A percentile compares a stretch with the other conserved stretches of the same genome.
These are phyloP conservation scores for Jaminaea rosea DNA, from an alignment of 1,284 basidiomycete species.

Conservation along the genomic window DNA sequence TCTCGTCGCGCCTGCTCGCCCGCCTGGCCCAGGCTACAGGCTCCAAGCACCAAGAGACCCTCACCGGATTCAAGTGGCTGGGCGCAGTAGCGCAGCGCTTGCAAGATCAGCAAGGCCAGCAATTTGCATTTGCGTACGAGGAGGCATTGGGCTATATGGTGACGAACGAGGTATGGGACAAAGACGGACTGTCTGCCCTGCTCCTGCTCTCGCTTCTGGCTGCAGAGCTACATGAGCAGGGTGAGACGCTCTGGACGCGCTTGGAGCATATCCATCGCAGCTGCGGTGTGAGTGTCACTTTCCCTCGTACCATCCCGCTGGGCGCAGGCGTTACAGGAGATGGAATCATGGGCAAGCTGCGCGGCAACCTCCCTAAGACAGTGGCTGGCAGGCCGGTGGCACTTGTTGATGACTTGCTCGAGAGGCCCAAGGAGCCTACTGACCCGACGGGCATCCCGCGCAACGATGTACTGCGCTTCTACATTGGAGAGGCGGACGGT, in stretches of 20 bases:
- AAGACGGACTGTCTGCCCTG: constrained; percentile 35
- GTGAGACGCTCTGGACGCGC: constrained; percentile 31
- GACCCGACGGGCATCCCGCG: constrained; percentile 24
- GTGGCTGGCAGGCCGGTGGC: constrained; percentile 10
- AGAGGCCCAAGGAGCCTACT: constrained; percentile 17
- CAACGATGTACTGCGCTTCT: constrained; percentile 38
- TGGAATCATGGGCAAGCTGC: constrained; percentile 29
- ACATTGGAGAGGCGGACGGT: constrained; percentile 17
- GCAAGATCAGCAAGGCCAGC: constrained; percentile 16
- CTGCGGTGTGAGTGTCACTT: constrained; percentile 26
- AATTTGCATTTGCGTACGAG: constrained; percentile 36
- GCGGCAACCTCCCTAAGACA: constrained; percentile 14
- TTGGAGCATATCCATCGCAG: constrained; percentile 30
- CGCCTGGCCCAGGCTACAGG: constrained; percentile 22
- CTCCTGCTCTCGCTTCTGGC: constrained; percentile 29
- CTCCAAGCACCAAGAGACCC: constrained; percentile 25
- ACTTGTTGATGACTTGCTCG: constrained; percentile 25
- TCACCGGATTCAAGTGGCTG: constrained; percentile 43
- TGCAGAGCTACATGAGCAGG: constrained; percentile 16
- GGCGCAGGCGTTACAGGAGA: constrained; percentile 22
- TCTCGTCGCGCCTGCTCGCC: constrained; percentile 27
- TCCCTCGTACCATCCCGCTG: constrained; percentile 34
- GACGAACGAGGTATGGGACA: constrained; percentile 31
- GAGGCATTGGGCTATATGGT: constrained; percentile 41
- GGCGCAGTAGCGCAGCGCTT: constrained; percentile 26